Evolutionary conservation across 2,329 filamentous ascomycete species (phyloP).

Genomic region (Calonectria hongkongensis): DNA sequence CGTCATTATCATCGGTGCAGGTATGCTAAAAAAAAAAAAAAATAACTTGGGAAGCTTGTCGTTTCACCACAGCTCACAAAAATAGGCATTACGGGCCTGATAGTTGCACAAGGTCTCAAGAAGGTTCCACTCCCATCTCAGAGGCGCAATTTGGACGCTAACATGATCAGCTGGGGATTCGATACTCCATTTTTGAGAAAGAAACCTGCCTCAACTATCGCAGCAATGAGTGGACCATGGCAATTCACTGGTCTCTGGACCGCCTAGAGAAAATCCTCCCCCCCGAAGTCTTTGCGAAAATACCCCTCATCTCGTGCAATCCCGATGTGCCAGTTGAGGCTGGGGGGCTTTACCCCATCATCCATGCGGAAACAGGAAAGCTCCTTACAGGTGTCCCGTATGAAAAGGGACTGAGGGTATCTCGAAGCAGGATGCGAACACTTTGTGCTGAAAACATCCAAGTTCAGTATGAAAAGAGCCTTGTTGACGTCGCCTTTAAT

Average conservation of each 20-base stretch:
- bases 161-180: constrained; percentile 36
- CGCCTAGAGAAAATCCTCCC: constrained; percentile 45
- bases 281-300: constrained; percentile 40
- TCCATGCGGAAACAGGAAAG: constrained; percentile 48
- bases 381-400: constrained; percentile 47
- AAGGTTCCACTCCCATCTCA: constrained; percentile 17
- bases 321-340: constrained; percentile 46
- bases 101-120: constrained; percentile 47
- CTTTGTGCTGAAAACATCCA: constrained; percentile 46
- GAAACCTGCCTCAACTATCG: constrained; percentile 47
- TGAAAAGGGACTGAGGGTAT: constrained; percentile 47
- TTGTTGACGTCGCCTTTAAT: constrained; percentile 46
- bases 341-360: constrained; percentile 49
- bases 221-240: constrained; percentile 53
- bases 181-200: constrained; percentile 48
- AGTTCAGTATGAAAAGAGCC: constrained; percentile 47
- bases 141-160: background rate
- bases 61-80: background rate
- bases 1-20: constrained; percentile 48
- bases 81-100: constrained; percentile 46
- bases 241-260: constrained; percentile 49
- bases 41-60: background rate
- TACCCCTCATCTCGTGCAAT: constrained; percentile 49
- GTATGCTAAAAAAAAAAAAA: constrained; percentile 28
- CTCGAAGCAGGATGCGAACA: constrained; percentile 47